Evolutionary conservation across 352 stramenopile species (phyloP), one percentile per base, ranked within the genome.

Genomic region (Phytopythium vexans): DNA sequence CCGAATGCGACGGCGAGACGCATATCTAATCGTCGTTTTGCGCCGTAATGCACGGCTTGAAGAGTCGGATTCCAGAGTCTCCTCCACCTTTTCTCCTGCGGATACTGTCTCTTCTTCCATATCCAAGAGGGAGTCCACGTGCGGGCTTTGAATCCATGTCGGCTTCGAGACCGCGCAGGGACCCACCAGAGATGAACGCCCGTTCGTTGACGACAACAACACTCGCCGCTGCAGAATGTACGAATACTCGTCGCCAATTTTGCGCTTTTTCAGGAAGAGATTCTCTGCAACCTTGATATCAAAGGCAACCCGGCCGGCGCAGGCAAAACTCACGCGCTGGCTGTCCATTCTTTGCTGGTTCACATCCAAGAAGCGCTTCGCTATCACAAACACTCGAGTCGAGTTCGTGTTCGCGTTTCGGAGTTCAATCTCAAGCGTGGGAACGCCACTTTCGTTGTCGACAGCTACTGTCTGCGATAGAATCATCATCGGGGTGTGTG

Each of bases 221-320:
- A 67, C 64, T 8, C 76, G 71, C 11, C 82, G 72, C 37, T 80
- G 68, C 21, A 89, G 65, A 57, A 89, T 86, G 50, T 92, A 92
- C 8, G 68, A 53, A 56, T 87, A 83, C 46, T 92, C 81, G 45
- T 89, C 81, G 48, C 77, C 78, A 16, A 92, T 82, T 43, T 76
- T 82, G 32, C 74, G 74, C 52, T 74, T 80, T 50, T 74, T 74
- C 41, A 85, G 61, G 48, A 72, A 87, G 14, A 77, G 62, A 21
- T 72, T 83, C 15, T 70, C 55, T 16, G 64, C 52, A 21, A 51
- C 39, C 3, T 27, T 31, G 31, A 56, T 60, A 3, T 45, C 42
- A 44, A 68, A 76, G 16, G 50, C 47, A 33, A 68, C 27, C 42
- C 31, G 49, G 41, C 14, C 55, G 44, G 11, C n/a, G 50, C 60